Evolutionary conservation across 768 basidiomycete genomes (phyloP), one percentile per base, ranked within the genome.

Genomic region (Dendrothele bispora): DNA sequence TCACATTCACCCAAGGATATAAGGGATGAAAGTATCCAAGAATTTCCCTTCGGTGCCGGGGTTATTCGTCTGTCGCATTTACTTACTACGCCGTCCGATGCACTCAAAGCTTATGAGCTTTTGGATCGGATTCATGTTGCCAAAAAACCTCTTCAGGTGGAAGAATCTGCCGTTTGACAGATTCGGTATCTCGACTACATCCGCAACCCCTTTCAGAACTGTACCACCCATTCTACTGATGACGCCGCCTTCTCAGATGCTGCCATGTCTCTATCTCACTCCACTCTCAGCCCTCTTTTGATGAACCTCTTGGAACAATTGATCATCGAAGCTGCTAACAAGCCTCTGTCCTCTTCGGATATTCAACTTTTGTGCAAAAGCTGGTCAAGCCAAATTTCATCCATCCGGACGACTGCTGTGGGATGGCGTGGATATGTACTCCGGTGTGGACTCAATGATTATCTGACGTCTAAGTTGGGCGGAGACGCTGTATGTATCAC

Each of bases 271-370:
- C n/a, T n/a, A n/a, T n/a, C n/a, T n/a, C n/a, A 73, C 17, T 48
- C 53, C 8, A 66, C 71, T 29, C 79, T 84, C 4, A 91, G 88
- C 53, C 90, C 93, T 0, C 73, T 98, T 12, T 64, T 97, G 3
- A 82, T 88, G 75, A 84, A 91, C 0, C 66, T 92, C 15, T 55
- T 93, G 4, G 94, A 97, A 57, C 91, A 95, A 57, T 64, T 90
- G 17, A 61, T 69, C 5, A 86, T 86, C 1, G 91, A 88, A 62
- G 58, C 84, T n/a, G 62, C 63, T n/a, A 77, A 73, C 32, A 71
- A 73, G 18, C 64, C 78, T 17, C 66, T 88, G 17, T 62, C 74
- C 0, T 71, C 84, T 2, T 82, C 84, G 80, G 86, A 0, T 59
- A 93, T 18, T 66, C 78, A 5, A 67, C 77, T 0, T 95, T 83